Evolutionary conservation across 768 basidiomycete genomes (phyloP).

Genomic region (Amanita pallidorosea): DNA sequence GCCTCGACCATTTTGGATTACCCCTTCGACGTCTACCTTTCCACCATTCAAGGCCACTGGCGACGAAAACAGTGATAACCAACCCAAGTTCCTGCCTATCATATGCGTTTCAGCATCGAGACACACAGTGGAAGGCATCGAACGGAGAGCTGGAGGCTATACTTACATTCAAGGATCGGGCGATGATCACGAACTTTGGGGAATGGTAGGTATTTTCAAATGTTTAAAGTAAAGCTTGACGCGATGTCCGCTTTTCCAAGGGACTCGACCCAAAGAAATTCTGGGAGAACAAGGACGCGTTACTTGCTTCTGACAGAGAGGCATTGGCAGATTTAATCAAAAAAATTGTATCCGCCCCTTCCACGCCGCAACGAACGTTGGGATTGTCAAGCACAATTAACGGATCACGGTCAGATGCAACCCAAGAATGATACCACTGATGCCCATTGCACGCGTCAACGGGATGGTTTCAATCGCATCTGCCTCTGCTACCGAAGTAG

Average conservation of each 20-base stretch:
- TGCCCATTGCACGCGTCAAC: not conserved
- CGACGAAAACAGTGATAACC: not conserved
- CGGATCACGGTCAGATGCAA: not conserved
- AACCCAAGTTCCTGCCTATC: constrained; percentile 14
- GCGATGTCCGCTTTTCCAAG: constrained; percentile 21
- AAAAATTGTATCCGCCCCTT: not conserved
- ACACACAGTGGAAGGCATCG: constrained; percentile 46
- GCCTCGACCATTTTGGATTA: constrained; percentile 2
- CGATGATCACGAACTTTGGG: constrained; percentile 91
- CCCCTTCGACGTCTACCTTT: constrained; percentile 24
- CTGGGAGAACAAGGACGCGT: constrained; percentile 43
- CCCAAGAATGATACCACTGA: not conserved
- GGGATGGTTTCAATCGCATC: not conserved
- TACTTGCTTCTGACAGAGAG: constrained; percentile 24
- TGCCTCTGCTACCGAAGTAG: not conserved
- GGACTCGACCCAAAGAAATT: constrained; percentile 68
- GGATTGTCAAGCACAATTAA: not conserved
- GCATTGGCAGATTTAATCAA: not conserved
- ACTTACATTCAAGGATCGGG: constrained; percentile 90
- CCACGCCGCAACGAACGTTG: not conserved
- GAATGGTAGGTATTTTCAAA: constrained; percentile 37
- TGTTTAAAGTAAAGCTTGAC: not conserved
- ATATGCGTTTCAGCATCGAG: constrained; percentile 45
- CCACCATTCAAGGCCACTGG: not conserved
- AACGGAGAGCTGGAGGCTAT: constrained; percentile 59